These are phyloP conservation scores for Cunninghamia lanceolata DNA, from an alignment of 75 land plant genomes.

Conservation along the genomic window DNA sequence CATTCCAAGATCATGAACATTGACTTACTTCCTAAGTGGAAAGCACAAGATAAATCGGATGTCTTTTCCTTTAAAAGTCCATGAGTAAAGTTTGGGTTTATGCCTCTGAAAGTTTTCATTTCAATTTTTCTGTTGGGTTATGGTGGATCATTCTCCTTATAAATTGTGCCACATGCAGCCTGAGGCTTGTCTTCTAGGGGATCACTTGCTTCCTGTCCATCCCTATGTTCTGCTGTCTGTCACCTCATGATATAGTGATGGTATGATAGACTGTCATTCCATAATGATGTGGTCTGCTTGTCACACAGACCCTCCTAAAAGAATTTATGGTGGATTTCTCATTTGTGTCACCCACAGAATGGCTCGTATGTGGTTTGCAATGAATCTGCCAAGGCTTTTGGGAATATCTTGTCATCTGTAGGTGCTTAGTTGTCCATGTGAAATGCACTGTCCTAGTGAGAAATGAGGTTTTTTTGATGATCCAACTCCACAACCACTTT, in stretches of 20 bases:
- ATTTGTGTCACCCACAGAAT: background rate
- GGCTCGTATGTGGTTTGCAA: background rate
- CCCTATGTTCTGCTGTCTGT: background rate
- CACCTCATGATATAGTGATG: background rate
- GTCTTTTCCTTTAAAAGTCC: background rate
- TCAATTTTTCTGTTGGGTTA: background rate
- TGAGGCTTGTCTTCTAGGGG: background rate
- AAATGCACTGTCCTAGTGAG: background rate
- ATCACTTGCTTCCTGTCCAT: background rate
- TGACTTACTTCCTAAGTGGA: background rate
- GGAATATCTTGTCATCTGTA: background rate
- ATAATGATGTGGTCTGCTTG: background rate
- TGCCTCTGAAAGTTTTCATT: background rate
- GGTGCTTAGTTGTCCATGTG: background rate
- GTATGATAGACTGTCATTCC: background rate
- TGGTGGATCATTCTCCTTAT: background rate
- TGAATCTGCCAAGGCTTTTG: background rate
- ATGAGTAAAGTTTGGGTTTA: background rate
- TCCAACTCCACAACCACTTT: background rate
- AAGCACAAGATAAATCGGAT: background rate
- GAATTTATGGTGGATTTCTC: background rate
- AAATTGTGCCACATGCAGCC: background rate
- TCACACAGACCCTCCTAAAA: background rate
- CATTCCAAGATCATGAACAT: background rate
- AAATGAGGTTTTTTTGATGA: background rate